Base-by-base conservation (phyloP, 164 flowering plant genomes). In the Pachysandra terminalis region DNA sequence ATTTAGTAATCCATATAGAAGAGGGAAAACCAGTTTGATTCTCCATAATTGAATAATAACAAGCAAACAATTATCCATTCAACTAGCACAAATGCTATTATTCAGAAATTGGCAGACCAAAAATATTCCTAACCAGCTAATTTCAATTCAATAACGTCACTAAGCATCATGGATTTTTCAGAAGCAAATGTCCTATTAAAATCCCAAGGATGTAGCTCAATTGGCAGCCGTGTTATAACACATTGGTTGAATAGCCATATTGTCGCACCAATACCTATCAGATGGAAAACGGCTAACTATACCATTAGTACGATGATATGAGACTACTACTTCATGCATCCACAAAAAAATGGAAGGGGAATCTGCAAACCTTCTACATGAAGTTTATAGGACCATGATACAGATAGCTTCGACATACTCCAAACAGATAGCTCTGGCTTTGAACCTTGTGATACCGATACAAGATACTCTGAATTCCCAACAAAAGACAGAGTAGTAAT, bases 361-460 rank as follows among this genome's bases (percentile, higher is more conserved):
- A 67, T 32, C 21, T 57, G 25, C 83, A 27, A 56, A 95, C 99
- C 99, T 86, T 92, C 95, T 66, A 70, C 73, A 12, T 71, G 79
- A 79, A 95, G 86, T 75, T 69, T 81, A 79, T 90, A 90, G 17
- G 98, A 86, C 99, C 98, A 96, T 10, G 82, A 77, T 64, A 71
- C n/a, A 49, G 90, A 79, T 41, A 89, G 79, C 73, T 77, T 85
- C 68, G 95, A 87, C 85, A 88, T 55, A 59, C 78, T 83, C 99
- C 99, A 96, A n/a, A 96, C 79, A 61, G 85, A 84, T 27, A 96
- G 69, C 65, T 88, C 90, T 19, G 96, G 83, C 25, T 74, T 81
- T 65, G 87, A 81, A 70, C 86, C 91, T 37, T 64, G 70, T 14
- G 96, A 89, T 63, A 83, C 73, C 22, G 97, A 82, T 56, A 93